phyloP scores from a whole-genome alignment of 306 rosid genomes.

The Nissolia schottii region DNA sequence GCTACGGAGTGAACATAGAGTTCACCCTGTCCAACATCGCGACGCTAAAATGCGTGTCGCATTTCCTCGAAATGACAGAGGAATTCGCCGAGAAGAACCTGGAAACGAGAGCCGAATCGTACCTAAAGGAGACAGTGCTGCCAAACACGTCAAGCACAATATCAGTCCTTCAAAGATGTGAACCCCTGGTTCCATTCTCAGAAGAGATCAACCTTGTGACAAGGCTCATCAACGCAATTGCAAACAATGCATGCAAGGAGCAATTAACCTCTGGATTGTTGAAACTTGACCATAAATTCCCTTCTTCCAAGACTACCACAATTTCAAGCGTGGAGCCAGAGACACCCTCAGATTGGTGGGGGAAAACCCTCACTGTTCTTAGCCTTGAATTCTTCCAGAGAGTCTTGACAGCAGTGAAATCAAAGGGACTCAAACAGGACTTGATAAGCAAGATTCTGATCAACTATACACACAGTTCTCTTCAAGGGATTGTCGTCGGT shows the following conservation, averaged over 20 bases:
- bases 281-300: slow-evolving; percentile 78
- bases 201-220: slow-evolving; percentile 73
- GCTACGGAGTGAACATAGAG: slow-evolving; percentile 75
- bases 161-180: slow-evolving; percentile 85
- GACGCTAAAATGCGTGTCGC: slow-evolving; percentile 67
- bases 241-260: slow-evolving; percentile 88
- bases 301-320: slow-evolving; percentile 46
- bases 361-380: slow-evolving; percentile 63
- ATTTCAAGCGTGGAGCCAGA: slow-evolving; percentile 58
- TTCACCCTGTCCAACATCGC: slow-evolving; percentile 74
- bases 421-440: slow-evolving; percentile 93
- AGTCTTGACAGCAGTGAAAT: slow-evolving; percentile 69
- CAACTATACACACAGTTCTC: slow-evolving; percentile 79
- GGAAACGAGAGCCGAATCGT: slow-evolving; percentile 61
- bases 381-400: slow-evolving; percentile 78
- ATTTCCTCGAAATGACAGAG: slow-evolving; percentile 87
- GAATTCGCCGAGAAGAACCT: slow-evolving; percentile 74
- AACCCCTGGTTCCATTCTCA: slow-evolving; percentile 64
- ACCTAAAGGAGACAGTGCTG: slow-evolving; percentile 62
- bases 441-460: slow-evolving; percentile 84
- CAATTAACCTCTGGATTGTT: slow-evolving; percentile 82
- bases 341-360: slow-evolving; percentile 99
- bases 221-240: slow-evolving; percentile 79
- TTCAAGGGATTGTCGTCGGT: slow-evolving; percentile 70
- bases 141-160: slow-evolving; percentile 66